Evolutionary conservation across 1,139 yeast species (phyloP).

Genomic region (Insectozyma bohioensis): DNA sequence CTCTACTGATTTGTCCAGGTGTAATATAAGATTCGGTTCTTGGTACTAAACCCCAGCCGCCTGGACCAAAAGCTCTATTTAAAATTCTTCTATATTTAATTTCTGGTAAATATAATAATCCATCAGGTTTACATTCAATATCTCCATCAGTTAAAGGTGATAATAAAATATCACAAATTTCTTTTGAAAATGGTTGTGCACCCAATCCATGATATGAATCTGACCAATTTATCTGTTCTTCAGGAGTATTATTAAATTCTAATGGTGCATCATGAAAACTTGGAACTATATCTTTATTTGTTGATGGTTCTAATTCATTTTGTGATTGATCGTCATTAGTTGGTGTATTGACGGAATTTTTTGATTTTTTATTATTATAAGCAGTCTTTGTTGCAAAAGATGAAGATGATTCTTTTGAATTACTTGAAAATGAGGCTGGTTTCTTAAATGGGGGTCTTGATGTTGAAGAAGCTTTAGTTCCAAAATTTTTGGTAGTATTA

Average conservation of each 20-base stretch:
- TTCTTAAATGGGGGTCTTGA: no score
- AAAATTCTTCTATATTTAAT: constrained; percentile 88
- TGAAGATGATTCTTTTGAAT: no score
- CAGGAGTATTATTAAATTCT: constrained; percentile 4
- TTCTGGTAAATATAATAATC: constrained; percentile 86
- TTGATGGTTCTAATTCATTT: no score
- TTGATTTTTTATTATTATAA: no score
- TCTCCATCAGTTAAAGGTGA: constrained; percentile 65
- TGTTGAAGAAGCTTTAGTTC: no score
- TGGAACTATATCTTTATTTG: no score
- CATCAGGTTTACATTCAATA: constrained; percentile 94
- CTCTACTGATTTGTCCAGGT: constrained; percentile 66
- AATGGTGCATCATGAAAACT: constrained; percentile 23
- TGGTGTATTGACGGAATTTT: no score
- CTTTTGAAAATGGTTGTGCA: constrained; percentile 63
- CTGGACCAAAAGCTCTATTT: constrained; percentile 94
- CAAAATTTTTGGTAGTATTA: no score
- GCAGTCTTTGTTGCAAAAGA: no score
- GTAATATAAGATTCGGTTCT: constrained; percentile 82
- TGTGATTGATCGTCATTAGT: no score
- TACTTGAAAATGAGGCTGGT: no score
- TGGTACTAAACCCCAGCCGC: constrained; percentile 98
- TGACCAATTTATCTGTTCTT: constrained; percentile 55
- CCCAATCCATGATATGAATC: constrained; percentile 84
- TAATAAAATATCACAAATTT: constrained; percentile 57